phyloP scores from a whole-genome alignment of 768 basidiomycete species.

The Lentinula edodes region DNA sequence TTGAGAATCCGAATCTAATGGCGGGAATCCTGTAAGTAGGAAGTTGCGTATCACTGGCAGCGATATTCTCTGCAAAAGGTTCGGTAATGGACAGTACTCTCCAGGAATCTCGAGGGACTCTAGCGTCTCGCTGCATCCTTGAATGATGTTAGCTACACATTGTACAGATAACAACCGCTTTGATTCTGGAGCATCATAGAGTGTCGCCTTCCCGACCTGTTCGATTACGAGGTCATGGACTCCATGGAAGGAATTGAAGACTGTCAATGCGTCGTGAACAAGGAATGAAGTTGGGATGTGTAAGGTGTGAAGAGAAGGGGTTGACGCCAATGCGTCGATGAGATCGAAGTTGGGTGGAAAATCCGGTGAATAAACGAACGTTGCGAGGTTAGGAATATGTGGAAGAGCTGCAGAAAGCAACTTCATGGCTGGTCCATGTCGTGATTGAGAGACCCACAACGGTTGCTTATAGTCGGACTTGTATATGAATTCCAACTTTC shows the following conservation, averaged over 20 bases:
- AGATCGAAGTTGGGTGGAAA: neutral
- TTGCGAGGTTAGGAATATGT: neutral
- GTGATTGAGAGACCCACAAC: neutral
- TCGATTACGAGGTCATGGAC: neutral
- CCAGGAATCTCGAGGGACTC: conserved; percentile 6
- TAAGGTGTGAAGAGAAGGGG: neutral
- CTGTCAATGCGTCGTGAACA: neutral
- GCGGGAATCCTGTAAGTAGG: conserved; percentile 1
- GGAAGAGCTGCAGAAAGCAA: neutral
- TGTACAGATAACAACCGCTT: neutral
- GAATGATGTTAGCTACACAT: conserved; percentile 1
- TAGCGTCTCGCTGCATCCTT: neutral
- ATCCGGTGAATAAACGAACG: neutral
- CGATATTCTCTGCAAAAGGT: neutral
- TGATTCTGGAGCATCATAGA: neutral
- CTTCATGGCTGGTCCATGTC: neutral
- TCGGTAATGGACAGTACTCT: neutral
- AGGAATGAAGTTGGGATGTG: conserved; percentile 2
- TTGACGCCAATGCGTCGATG: neutral
- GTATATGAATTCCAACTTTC: neutral
- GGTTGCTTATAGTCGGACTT: neutral
- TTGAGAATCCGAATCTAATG: neutral
- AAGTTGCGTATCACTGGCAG: neutral
- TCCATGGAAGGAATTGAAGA: neutral
- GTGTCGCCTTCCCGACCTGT: neutral